Evolutionary conservation across 2,329 filamentous ascomycete species (phyloP).

Genomic region (Phialophora macrospora): DNA sequence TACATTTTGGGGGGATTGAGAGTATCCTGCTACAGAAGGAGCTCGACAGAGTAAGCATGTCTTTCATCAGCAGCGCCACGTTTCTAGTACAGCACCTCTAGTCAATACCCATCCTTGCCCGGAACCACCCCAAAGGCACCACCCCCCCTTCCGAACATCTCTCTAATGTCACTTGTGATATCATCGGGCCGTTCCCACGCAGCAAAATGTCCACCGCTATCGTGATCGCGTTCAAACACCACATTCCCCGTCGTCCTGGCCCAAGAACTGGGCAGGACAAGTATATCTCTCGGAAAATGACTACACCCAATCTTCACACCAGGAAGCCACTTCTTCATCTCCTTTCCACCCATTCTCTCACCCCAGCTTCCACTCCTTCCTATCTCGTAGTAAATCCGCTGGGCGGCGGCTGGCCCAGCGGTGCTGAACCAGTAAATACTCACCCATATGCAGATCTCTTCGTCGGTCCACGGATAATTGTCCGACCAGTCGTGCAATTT

Average conservation of each 20-base stretch:
- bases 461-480: conserved; percentile 72
- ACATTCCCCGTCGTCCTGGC: conserved; percentile 56
- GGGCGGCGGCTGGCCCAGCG: conserved; percentile 68
- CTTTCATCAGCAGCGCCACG: neutral
- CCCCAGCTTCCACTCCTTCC: conserved; percentile 46
- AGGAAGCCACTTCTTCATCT: conserved; percentile 43
- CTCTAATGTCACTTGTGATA: conserved; percentile 53
- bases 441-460: conserved; percentile 77
- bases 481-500: conserved; percentile 81
- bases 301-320: conserved; percentile 60
- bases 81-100: neutral
- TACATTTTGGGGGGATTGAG: neutral
- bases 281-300: conserved; percentile 58
- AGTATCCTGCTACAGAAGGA: neutral
- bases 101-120: conserved; percentile 45
- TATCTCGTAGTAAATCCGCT: conserved; percentile 71
- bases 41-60: neutral
- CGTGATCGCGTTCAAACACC: conserved; percentile 52
- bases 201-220: conserved; percentile 59
- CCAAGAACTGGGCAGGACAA: conserved; percentile 58
- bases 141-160: conserved; percentile 54
- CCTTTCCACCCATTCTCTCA: conserved; percentile 18
- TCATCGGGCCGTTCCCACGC: conserved; percentile 58
- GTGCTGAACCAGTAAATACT: conserved; percentile 71
- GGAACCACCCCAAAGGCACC: conserved; percentile 45